Base-by-base conservation (phyloP, 345 rosid species). In the Leavenworthia alabamica region DNA sequence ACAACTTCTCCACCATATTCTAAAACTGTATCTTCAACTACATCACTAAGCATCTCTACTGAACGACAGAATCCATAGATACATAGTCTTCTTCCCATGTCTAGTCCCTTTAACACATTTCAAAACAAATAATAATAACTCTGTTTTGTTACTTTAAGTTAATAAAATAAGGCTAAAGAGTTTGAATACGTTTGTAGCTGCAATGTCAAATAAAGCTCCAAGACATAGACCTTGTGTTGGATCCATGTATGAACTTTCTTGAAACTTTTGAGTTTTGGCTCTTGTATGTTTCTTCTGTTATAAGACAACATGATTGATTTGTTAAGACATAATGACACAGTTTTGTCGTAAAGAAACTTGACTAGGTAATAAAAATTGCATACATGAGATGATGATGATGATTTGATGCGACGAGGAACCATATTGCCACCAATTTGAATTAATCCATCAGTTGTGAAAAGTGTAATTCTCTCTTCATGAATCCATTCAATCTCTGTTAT, bases 1-100 rank as follows among this genome's bases (percentile, higher is more conserved):
- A 92, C 95, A 37, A 92, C 97, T 89, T 89, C 97, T 47, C 96
- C 97, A 57, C 99, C 97, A 51, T 89, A 84, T 76, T 85, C 97
- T 62, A 89, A 73, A 35, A 89, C 97, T 28, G 89, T 85, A 51
- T 87, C 99, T 77, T 86, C 90, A 45, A 93, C 96, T 26, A 85
- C 94, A 81, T 93, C 97, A 60, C 86, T 89, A 35, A 93, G 85
- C 99, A 89, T 93, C 77, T 93, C 97, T 72, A 89, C 77, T 27
- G 99, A 93, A 32, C 97, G 96, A 75, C 99, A 89, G 72, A 85
- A 93, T 13, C 99, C 99, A 72, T 75, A 80, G 32, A 93, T 93
- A 72, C 97, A 93, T n/a, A 93, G 83, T 70, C 91, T 78, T 81
- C 97, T 80, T 62, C 97, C 96, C 82, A 47, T 77, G 72, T 93